These are phyloP conservation scores for Kuraishia molischiana DNA, from an alignment of 805 yeast genomes.

Conservation along the genomic window DNA sequence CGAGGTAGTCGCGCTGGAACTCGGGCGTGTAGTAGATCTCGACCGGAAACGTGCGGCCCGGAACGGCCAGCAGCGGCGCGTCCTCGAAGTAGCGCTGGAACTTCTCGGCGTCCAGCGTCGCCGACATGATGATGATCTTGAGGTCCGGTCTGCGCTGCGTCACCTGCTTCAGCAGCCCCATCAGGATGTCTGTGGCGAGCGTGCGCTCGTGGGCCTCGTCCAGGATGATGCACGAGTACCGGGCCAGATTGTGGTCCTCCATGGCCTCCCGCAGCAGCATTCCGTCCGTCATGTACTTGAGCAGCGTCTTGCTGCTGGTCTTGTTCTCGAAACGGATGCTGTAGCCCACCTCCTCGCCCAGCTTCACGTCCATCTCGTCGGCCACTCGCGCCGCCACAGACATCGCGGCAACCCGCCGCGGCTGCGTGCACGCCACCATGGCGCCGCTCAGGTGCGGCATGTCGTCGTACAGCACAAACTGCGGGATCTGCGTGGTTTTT, in stretches of 20 bases:
- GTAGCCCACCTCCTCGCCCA: constrained; percentile 95
- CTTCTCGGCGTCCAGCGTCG: constrained; percentile 94
- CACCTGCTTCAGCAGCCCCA: constrained; percentile 88
- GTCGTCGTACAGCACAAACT: constrained; percentile 86
- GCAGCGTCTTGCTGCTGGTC: constrained; percentile 67
- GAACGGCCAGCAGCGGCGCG: constrained; percentile 93
- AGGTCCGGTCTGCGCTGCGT: constrained; percentile 74
- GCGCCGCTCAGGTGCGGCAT: constrained; percentile 79
- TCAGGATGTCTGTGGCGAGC: constrained; percentile 87
- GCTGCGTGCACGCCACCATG: constrained; percentile 93
- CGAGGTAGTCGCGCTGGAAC: constrained; percentile 88
- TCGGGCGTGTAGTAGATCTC: constrained; percentile 96
- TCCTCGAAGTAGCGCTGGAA: constrained; percentile 82
- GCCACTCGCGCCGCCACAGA: constrained; percentile 97
- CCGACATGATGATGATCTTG: constrained; percentile 93
- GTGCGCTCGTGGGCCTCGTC: constrained; percentile 99
- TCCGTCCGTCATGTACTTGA: constrained; percentile 98
- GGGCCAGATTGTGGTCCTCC: constrained; percentile 79
- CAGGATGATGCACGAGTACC: constrained; percentile 82
- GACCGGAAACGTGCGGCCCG: constrained; percentile 97
- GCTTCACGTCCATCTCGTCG: constrained; percentile 87
- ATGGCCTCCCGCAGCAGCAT: constrained; percentile 95
- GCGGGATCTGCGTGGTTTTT: constrained; percentile 97
- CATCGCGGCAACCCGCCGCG: constrained; percentile 98
- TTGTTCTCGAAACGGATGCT: constrained; percentile 89